These are phyloP conservation scores for Alternaria gansuensis DNA, from an alignment of 2,329 filamentous ascomycete genomes.

Conservation along the genomic window DNA sequence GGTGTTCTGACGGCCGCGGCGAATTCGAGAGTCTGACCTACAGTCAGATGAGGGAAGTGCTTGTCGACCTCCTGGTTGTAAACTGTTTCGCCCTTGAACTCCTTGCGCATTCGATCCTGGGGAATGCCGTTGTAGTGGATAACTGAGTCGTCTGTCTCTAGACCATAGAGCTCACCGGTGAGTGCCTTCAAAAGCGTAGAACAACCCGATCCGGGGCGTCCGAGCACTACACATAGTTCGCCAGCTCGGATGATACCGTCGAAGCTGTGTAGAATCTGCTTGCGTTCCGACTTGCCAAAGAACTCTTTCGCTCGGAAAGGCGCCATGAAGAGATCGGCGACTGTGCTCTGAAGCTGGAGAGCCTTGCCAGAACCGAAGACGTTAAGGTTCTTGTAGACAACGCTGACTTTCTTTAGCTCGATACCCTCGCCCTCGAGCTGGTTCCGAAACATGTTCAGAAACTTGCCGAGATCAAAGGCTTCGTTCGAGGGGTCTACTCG, in stretches of 20 bases:
- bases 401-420: constrained; percentile 63
- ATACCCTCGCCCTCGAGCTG: constrained; percentile 66
- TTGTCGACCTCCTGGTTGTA: constrained; percentile 60
- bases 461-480: constrained; percentile 65
- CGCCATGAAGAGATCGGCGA: constrained; percentile 66
- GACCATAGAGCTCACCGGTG: constrained; percentile 67
- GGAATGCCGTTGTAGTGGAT: constrained; percentile 70
- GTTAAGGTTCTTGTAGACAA: constrained; percentile 71
- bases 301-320: constrained; percentile 67
- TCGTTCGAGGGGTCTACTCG: constrained; percentile 62
- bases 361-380: constrained; percentile 73
- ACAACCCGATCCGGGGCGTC: constrained; percentile 66
- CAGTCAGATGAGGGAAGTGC: constrained; percentile 66
- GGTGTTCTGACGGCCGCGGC: constrained; percentile 64
- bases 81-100: constrained; percentile 58
- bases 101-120: constrained; percentile 55
- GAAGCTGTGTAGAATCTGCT: constrained; percentile 65
- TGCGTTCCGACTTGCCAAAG: constrained; percentile 58
- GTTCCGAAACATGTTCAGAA: constrained; percentile 60
- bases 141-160: constrained; percentile 62
- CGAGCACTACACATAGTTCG: constrained; percentile 59
- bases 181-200: constrained; percentile 71
- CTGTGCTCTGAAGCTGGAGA: constrained; percentile 73
- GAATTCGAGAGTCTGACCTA: constrained; percentile 66
- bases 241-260: constrained; percentile 63